These are phyloP conservation scores for Stenocarpella maydis DNA, from an alignment of 2,329 filamentous ascomycete genomes.

Conservation along the genomic window DNA sequence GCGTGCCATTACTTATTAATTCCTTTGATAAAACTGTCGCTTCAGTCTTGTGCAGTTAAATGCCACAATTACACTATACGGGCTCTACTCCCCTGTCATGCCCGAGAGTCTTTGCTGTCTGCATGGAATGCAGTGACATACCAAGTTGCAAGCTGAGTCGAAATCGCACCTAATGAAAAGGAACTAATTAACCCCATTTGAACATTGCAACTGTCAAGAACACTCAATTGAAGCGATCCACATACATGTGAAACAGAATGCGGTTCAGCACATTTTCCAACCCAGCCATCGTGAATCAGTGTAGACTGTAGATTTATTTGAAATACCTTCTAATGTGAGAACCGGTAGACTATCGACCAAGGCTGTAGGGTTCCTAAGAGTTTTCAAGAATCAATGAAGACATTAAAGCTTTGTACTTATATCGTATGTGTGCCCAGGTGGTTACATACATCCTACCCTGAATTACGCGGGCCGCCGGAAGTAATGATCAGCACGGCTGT, in stretches of 20 bases:
- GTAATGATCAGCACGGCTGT: background rate
- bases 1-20: background rate
- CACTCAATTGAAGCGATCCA: background rate
- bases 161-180: no score
- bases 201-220: background rate
- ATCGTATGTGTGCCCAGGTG: no score
- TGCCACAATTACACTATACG: background rate
- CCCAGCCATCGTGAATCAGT: no score
- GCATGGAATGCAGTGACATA: background rate
- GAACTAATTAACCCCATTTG: background rate
- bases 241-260: background rate
- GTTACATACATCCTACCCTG: no score
- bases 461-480: no score
- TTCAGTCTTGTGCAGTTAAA: conserved; percentile 11
- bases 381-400: no score
- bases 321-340: no score
- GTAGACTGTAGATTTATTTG: no score
- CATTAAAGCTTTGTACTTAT: no score
- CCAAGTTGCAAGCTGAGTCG: background rate
- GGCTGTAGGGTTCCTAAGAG: no score
- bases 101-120: background rate
- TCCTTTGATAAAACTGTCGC: conserved; percentile 12
- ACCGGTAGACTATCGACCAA: no score
- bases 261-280: no score
- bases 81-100: background rate